These are phyloP conservation scores for Nannizziopsis arthrosporioides DNA, from an alignment of 2,329 filamentous ascomycete genomes.

Conservation along the genomic window DNA sequence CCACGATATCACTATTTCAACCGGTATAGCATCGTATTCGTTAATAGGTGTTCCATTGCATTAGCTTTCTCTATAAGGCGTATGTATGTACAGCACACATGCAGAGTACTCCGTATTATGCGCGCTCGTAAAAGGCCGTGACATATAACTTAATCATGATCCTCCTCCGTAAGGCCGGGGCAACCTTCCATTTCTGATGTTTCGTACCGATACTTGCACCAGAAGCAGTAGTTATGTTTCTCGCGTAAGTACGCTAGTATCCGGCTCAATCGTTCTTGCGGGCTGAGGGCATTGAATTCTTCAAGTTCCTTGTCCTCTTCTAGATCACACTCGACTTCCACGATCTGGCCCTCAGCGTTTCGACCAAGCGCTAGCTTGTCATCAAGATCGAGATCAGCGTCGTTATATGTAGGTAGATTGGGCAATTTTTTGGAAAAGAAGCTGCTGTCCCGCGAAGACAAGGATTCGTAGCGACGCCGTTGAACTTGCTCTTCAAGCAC, in stretches of 20 bases:
- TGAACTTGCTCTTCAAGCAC: constrained; percentile 56
- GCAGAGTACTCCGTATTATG: too few relatives aligned
- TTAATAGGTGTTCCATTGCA: too few relatives aligned
- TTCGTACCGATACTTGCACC: constrained; percentile 79
- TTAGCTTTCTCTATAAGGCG: too few relatives aligned
- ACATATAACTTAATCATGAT: constrained; percentile 46
- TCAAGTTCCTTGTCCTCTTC: constrained; percentile 68
- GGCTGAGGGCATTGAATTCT: constrained; percentile 59
- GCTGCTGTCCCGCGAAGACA: constrained; percentile 33
- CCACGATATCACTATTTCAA: too few relatives aligned
- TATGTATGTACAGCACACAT: too few relatives aligned
- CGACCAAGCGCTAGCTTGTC: constrained; percentile 58
- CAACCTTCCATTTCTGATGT: constrained; percentile 68
- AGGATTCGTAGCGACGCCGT: constrained; percentile 54
- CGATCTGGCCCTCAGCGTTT: constrained; percentile 30
- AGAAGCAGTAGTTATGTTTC: constrained; percentile 77
- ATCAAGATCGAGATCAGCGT: constrained; percentile 59
- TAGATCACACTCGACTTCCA: constrained; percentile 40
- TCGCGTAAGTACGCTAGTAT: constrained; percentile 59
- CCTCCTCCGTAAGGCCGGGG: constrained; percentile 76
- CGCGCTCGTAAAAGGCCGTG: too few relatives aligned
- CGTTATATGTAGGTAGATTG: constrained; percentile 39
- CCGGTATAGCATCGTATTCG: too few relatives aligned
- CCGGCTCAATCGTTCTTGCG: constrained; percentile 53
- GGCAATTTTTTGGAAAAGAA: constrained; percentile 21